Percentiles rank a stretch among this genome's conserved stretches.
Evolutionary conservation across 2,329 filamentous ascomycete species (phyloP).

Genomic region (Beauveria sp.): DNA sequence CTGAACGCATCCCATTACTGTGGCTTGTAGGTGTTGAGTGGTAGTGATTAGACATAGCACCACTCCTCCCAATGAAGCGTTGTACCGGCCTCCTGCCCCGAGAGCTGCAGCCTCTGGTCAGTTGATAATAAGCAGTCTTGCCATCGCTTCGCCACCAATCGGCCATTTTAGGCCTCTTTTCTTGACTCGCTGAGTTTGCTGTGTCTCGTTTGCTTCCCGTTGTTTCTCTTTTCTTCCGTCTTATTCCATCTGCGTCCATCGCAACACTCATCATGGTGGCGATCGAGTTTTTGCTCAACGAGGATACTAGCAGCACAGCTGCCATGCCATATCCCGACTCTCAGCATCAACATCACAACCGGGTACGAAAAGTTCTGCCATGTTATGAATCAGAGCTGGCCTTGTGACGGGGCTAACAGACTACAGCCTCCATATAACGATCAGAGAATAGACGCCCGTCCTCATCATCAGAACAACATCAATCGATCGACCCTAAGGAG

Average conservation of each 20-base stretch:
- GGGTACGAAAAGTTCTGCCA: too few relatives aligned
- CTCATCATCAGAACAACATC: constrained; percentile 31
- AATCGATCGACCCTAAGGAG: too few relatives aligned
- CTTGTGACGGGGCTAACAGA: too few relatives aligned
- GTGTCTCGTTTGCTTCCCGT: background rate
- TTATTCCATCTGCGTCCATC: background rate
- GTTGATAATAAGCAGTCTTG: background rate
- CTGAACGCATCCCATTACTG: background rate
- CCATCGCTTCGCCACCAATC: background rate
- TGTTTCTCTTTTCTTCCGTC: background rate
- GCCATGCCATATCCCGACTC: too few relatives aligned
- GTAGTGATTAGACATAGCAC: background rate
- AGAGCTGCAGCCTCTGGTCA: background rate
- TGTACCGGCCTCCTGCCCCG: background rate
- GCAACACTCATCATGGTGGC: background rate
- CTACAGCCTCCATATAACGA: too few relatives aligned
- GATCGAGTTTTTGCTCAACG: background rate
- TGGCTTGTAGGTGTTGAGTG: background rate
- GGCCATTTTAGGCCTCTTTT: background rate
- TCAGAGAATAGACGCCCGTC: too few relatives aligned
- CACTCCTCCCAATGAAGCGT: background rate
- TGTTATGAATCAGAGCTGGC: too few relatives aligned
- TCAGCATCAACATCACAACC: too few relatives aligned
- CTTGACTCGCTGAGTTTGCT: background rate
- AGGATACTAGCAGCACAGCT: background rate